These are phyloP conservation scores for Eutrema heterophyllum DNA, from an alignment of 345 rosid genomes.

Conservation along the genomic window DNA sequence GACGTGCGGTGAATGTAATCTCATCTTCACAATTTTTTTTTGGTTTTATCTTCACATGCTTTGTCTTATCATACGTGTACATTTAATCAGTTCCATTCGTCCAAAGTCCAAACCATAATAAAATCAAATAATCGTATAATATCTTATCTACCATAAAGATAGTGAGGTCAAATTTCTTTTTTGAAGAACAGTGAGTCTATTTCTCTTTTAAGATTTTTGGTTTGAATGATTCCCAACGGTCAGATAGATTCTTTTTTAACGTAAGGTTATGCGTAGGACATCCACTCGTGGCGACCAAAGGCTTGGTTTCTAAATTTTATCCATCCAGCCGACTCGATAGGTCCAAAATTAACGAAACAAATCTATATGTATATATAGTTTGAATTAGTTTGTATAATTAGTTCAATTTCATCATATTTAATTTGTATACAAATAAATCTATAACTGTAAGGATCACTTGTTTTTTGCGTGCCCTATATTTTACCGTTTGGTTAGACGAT, in stretches of 20 bases:
- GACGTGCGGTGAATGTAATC: constrained; percentile 23
- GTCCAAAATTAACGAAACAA: too few species aligned
- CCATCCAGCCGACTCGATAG: too few species aligned
- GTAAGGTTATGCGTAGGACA: not conserved
- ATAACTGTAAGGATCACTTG: too few species aligned
- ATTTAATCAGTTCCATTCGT: constrained; percentile 7
- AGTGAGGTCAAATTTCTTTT: not conserved
- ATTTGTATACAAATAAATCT: too few species aligned
- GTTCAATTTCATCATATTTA: too few species aligned
- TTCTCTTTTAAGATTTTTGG: not conserved
- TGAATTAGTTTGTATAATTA: too few species aligned
- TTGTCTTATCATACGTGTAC: constrained; percentile 20
- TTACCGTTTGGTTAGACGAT: too few species aligned
- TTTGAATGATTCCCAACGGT: not conserved
- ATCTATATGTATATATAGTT: too few species aligned
- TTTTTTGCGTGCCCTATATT: too few species aligned
- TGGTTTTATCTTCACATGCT: constrained; percentile 26
- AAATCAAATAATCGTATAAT: not conserved
- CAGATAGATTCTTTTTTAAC: not conserved
- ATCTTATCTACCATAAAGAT: not conserved
- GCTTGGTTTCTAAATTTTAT: not conserved
- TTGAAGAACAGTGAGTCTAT: not conserved
- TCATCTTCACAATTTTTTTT: constrained; percentile 15
- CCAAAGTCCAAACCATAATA: not conserved
- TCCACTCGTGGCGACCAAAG: not conserved